phyloP scores from a whole-genome alignment of 495 filamentous ascomycete genomes.

The Daldinia grandis region DNA sequence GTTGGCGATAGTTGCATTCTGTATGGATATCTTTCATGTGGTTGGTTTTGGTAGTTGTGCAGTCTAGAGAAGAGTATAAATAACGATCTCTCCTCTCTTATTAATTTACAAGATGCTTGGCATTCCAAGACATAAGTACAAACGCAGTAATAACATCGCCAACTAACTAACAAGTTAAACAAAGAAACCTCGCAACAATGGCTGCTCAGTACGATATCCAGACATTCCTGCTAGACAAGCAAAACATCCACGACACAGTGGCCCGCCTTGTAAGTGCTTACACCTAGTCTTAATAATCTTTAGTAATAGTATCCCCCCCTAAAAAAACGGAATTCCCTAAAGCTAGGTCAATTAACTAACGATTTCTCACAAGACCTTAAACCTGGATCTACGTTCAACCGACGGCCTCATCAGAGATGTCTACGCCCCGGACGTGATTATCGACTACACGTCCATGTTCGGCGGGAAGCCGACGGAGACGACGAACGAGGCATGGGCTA shows the following conservation, averaged over 20 bases:
- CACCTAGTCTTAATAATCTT: neutral
- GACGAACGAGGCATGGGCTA: constrained; percentile 35
- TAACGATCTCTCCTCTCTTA: neutral
- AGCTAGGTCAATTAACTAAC: too few species aligned
- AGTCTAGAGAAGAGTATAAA: neutral
- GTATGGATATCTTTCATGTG: neutral
- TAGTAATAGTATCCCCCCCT: neutral
- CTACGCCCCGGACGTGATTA: constrained; percentile 35
- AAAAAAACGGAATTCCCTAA: neutral
- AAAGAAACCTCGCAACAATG: neutral
- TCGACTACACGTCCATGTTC: constrained; percentile 48
- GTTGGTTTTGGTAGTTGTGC: neutral
- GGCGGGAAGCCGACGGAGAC: constrained; percentile 37
- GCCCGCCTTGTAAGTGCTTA: neutral
- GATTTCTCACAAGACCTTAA: neutral
- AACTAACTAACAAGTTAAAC: neutral
- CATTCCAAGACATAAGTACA: neutral
- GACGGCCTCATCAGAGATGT: constrained; percentile 29
- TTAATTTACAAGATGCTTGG: neutral
- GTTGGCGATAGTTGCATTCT: neutral
- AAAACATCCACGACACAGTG: neutral
- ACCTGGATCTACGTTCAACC: neutral
- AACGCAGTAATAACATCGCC: neutral
- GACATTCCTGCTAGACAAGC: neutral
- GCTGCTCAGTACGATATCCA: neutral